Percentiles rank a stretch among this genome's conserved stretches.
Conservation (phyloP, 2,329 filamentous ascomycete genomes). For the Exophiala spinifera region DNA sequence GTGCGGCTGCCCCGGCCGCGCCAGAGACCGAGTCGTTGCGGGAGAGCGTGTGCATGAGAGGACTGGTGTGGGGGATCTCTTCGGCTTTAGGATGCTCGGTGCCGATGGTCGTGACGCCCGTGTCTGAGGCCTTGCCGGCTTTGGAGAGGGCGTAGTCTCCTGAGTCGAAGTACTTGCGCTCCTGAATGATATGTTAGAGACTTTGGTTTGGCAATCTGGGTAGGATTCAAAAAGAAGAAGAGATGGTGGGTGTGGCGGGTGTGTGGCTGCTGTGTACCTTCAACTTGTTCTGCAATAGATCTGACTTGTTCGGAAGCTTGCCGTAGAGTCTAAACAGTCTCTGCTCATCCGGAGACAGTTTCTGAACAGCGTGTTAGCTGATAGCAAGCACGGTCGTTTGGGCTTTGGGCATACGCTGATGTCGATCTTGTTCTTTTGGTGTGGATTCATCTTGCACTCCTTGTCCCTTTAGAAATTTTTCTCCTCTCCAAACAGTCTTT, state of each 20-base stretch:
- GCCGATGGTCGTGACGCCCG: constrained; percentile 89
- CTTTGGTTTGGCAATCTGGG: neutral
- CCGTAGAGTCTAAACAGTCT: constrained; percentile 95
- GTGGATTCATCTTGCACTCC: constrained; percentile 71
- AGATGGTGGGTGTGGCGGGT: neutral
- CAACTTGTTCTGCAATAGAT: constrained; percentile 95
- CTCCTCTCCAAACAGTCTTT: neutral
- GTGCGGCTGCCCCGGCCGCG: constrained; percentile 32
- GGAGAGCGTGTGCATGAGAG: constrained; percentile 49
- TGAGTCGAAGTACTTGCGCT: constrained; percentile 98
- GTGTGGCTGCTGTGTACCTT: constrained; percentile 67
- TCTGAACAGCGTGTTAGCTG: constrained; percentile 51
- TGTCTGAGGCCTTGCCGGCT: constrained; percentile 91
- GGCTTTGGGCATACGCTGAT: constrained; percentile 58
- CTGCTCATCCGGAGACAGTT: constrained; percentile 90
- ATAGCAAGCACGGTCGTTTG: neutral
- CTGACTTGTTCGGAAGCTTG: constrained; percentile 94
- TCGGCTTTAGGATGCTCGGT: constrained; percentile 92
- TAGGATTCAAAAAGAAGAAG: neutral
- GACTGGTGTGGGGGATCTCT: constrained; percentile 85
- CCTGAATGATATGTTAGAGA: constrained; percentile 44
- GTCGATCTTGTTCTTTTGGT: constrained; percentile 98
- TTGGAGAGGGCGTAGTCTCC: constrained; percentile 96
- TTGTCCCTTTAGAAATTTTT: constrained; percentile 1
- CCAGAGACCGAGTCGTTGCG: constrained; percentile 39